A percentile compares a stretch with the other conserved stretches of the same genome.
Conservation (phyloP, 306 rosid species). For the Trichosanthes truncata region DNA sequence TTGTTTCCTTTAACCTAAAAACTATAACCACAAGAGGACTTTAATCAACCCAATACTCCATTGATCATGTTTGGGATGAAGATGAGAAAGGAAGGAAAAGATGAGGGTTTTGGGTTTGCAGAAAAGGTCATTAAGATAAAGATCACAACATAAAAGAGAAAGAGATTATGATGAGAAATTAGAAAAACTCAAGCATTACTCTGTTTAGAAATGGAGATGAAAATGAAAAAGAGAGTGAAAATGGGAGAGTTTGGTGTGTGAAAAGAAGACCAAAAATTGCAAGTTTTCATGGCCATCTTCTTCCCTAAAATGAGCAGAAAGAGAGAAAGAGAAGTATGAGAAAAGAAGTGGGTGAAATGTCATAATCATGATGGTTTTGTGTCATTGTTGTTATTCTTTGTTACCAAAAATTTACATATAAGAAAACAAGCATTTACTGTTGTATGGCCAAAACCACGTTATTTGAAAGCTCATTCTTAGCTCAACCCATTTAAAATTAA, state of each 20-base stretch:
- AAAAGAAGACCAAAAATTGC: neutral
- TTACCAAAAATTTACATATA: neutral
- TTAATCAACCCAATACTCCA: too few relatives aligned
- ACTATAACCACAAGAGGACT: too few relatives aligned
- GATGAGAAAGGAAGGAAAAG: neutral
- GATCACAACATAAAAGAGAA: neutral
- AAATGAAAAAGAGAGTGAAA: neutral
- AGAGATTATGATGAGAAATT: neutral
- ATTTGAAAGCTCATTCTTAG: neutral
- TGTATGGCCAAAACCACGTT: neutral
- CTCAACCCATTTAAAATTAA: neutral
- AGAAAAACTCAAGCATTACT: neutral
- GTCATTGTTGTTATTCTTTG: slow-evolving; percentile 13
- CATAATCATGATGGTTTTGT: slow-evolving; percentile 2
- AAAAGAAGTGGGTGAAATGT: neutral
- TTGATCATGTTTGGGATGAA: neutral
- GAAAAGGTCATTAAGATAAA: neutral
- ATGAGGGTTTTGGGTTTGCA: neutral
- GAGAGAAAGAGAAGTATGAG: neutral
- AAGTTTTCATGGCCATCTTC: neutral
- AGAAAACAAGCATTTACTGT: neutral
- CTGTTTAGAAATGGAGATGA: neutral
- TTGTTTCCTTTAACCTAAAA: too few relatives aligned
- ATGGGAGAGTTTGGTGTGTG: neutral
- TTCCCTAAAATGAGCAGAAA: neutral